Percentiles rank a stretch among this genome's conserved stretches.
phyloP scores from a whole-genome alignment of 768 basidiomycete species.

The Amanita inopinata region DNA sequence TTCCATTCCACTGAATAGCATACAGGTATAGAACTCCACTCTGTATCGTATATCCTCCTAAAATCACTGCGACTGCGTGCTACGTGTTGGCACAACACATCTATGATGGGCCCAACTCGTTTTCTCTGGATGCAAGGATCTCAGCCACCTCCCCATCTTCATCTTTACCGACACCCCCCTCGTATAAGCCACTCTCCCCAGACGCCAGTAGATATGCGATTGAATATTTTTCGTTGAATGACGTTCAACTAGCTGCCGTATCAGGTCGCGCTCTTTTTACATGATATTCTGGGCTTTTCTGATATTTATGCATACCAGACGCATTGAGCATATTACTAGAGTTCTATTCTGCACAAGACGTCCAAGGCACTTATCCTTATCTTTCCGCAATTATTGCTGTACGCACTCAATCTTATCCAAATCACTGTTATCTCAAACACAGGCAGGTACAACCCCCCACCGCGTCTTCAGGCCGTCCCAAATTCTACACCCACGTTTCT shows the following conservation, averaged over 20 bases:
- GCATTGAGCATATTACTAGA: constrained; percentile 58
- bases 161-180: constrained; percentile 74
- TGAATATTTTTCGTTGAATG: constrained; percentile 55
- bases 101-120: constrained; percentile 62
- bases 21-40: constrained; percentile 70
- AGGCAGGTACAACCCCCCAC: constrained; percentile 42
- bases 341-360: constrained; percentile 61
- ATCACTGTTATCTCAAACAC: constrained; percentile 8
- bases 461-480: constrained; percentile 13
- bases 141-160: constrained; percentile 62
- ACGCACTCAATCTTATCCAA: constrained; percentile 17
- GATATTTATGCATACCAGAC: constrained; percentile 30
- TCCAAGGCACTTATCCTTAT: constrained; percentile 34
- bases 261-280: constrained; percentile 36
- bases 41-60: constrained; percentile 60
- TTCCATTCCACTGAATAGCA: neutral
- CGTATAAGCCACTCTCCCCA: constrained; percentile 64
- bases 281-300: constrained; percentile 6
- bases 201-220: constrained; percentile 60
- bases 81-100: constrained; percentile 68
- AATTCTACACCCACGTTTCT: constrained; percentile 16
- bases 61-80: constrained; percentile 68
- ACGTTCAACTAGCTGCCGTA: constrained; percentile 45
- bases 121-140: constrained; percentile 67
- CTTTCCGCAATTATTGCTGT: constrained; percentile 42